Percentiles rank a stretch among this genome's conserved stretches.
Conservation (phyloP, 257 asterid genomes). For the Plantago major region DNA sequence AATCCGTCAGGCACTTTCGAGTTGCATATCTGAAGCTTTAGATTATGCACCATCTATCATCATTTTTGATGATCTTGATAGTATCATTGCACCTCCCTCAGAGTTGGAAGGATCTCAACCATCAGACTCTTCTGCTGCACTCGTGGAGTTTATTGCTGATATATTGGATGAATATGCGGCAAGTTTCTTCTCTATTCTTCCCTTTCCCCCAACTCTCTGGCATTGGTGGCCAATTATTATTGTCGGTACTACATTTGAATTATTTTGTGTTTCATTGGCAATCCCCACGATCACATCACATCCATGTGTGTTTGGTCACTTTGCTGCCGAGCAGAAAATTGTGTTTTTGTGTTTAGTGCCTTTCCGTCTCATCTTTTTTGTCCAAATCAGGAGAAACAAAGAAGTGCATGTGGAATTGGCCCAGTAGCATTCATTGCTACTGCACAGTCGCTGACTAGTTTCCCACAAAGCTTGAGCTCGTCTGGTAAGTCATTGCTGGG, state of each 20-base stretch:
- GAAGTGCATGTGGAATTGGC: slow-evolving; percentile 71
- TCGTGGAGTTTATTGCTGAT: slow-evolving; percentile 67
- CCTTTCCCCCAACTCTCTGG: no score
- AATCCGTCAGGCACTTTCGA: slow-evolving; percentile 59
- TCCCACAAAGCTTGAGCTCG: slow-evolving; percentile 85
- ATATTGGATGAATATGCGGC: slow-evolving; percentile 87
- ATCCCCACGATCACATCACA: not conserved
- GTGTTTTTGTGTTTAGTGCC: not conserved
- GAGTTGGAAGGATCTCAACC: slow-evolving; percentile 80
- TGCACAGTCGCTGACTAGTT: slow-evolving; percentile 67
- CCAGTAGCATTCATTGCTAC: slow-evolving; percentile 86
- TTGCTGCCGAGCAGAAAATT: slow-evolving; percentile 6
- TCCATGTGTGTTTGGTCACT: slow-evolving; percentile 8
- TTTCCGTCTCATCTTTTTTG: slow-evolving; percentile 15
- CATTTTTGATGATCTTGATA: slow-evolving; percentile 91
- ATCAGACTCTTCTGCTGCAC: slow-evolving; percentile 56
- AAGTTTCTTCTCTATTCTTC: slow-evolving; percentile 21
- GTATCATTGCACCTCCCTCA: slow-evolving; percentile 68
- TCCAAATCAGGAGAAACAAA: slow-evolving; percentile 47
- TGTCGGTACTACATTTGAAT: no score
- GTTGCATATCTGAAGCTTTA: slow-evolving; percentile 69
- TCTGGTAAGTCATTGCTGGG: slow-evolving; percentile 53
- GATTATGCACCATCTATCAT: slow-evolving; percentile 89
- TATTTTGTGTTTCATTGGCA: no score
- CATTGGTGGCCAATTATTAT: no score